Evolutionary conservation across 441 rosid species (phyloP), one percentile per base, ranked within the genome.

Genomic region (Corymbia citriodora): DNA sequence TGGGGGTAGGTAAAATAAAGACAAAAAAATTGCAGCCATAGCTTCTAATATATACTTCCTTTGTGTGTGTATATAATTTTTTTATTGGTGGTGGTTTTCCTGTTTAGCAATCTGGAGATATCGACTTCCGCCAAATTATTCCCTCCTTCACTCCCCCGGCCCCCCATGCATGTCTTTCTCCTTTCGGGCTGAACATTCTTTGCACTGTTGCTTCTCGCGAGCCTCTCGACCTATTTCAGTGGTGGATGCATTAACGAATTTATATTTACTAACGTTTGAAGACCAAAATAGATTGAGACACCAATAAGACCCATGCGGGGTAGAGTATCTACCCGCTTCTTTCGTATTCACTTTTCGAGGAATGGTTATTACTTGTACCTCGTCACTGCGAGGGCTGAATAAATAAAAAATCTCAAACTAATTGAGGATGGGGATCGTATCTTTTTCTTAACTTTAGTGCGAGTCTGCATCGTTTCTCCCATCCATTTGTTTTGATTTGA

Each of bases 281-380:
- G 15, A 27, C 11, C 11, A 2, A 55, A 55, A 21, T 55, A 55
- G 4, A 61, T 61, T 61, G 68, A 61, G 68, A 61, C 8, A 12
- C 15, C 8, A 0, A 61, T 61, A 25, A 0, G 68, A 61, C 0
- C 0, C n/a, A 0, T 27, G 68, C 8, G 11, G 0, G 31, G 68
- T 6, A 29, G 68, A 61, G 27, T 27, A 27, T 61, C 2, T 27
- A 6, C 4, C 16, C 31, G 0, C 27, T 27, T 16, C 27, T 27
- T 61, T 61, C 0, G 2, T 27, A 5, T 55, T 55, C 0, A 55
- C 21, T 55, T 55, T 55, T 10, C 1, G 2, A 21, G 11, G 61
- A 55, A 55, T 55, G 59, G 10, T 3, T 10, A 1, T 55, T 55
- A 55, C 0, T 2, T 55, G 8, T 55, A 55, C 21, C 59, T 19